phyloP scores from a whole-genome alignment of 306 rosid species.

The Mucuna pruriens region DNA sequence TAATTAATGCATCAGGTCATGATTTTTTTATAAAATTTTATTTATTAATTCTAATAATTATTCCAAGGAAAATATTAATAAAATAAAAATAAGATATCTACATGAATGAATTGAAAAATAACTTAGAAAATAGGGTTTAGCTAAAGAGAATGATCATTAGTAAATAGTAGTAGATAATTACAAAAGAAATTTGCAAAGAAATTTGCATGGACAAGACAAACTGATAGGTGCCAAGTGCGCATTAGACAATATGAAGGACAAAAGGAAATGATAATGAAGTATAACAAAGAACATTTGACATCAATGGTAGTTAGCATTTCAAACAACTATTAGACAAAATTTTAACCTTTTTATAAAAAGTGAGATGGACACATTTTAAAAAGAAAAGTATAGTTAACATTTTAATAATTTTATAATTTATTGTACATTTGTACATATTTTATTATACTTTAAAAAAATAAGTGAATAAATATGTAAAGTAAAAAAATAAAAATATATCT shows the following conservation, averaged over 20 bases:
- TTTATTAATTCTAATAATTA: background rate
- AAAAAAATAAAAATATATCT: no score
- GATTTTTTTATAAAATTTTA: background rate
- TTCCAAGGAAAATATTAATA: background rate
- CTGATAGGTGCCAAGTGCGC: background rate
- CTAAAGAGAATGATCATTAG: background rate
- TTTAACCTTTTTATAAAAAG: background rate
- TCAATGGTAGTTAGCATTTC: background rate
- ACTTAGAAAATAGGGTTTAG: background rate
- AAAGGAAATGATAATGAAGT: constrained; percentile 16
- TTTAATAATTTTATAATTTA: no score
- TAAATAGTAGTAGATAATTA: constrained; percentile 6
- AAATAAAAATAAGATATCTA: background rate
- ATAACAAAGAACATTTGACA: background rate
- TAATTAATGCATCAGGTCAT: background rate
- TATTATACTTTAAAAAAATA: no score
- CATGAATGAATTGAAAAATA: background rate
- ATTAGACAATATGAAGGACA: background rate
- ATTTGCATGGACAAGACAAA: background rate
- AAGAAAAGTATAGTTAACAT: no score
- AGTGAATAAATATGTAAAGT: no score
- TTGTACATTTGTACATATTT: no score
- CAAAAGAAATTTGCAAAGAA: constrained; percentile 17
- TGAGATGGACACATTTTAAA: no score
- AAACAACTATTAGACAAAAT: background rate